A percentile compares a stretch with the other conserved stretches of the same genome.
Conservation (phyloP, 2,329 filamentous ascomycete species). For the Alternaria infectoria region DNA sequence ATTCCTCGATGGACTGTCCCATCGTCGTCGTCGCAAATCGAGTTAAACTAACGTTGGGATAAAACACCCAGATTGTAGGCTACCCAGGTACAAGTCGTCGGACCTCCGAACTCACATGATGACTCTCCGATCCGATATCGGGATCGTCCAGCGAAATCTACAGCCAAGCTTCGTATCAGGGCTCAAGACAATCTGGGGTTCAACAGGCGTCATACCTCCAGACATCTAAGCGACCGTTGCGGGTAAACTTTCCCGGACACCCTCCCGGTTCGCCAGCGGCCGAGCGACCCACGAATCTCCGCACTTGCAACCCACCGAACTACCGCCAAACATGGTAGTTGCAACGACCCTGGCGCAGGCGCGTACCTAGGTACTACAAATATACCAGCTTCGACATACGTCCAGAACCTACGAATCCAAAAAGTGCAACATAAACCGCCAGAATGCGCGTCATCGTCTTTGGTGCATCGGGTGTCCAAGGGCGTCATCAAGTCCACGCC, state of each 20-base stretch:
- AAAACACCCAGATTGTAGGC: background rate
- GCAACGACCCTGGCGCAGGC: background rate
- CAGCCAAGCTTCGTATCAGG: background rate
- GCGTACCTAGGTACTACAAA: background rate
- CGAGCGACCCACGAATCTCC: background rate
- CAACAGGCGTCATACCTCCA: background rate
- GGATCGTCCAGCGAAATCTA: background rate
- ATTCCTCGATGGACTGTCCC: background rate
- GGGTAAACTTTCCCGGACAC: background rate
- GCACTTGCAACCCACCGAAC: background rate
- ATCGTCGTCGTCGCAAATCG: background rate
- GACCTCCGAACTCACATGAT: background rate
- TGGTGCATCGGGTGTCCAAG: conserved; percentile 40
- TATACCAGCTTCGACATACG: background rate
- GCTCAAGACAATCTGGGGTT: background rate
- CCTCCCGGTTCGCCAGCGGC: background rate
- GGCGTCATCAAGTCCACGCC: conserved; percentile 35
- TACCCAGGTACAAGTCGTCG: background rate
- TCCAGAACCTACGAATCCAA: background rate
- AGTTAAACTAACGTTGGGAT: background rate
- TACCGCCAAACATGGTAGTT: background rate
- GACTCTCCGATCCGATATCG: background rate
- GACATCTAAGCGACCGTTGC: background rate
- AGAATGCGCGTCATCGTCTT: conserved; percentile 38
- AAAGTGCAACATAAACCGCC: background rate